These are phyloP conservation scores for Glomus cerebriforme DNA, from an alignment of 192 early-diverging fungal genomes.

Conservation along the genomic window DNA sequence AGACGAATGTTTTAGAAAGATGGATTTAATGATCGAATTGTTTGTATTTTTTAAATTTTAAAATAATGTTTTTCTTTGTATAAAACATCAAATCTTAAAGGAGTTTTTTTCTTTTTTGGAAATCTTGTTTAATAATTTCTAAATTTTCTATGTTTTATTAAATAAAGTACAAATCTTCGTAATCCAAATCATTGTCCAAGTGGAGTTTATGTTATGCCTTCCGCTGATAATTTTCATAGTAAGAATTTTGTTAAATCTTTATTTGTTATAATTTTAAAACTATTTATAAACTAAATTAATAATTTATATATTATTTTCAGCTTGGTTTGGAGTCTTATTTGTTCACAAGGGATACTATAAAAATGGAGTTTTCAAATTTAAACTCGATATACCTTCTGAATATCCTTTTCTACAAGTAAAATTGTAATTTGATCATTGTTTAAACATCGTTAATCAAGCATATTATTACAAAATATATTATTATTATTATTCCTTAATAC, in stretches of 20 bases:
- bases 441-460: background rate
- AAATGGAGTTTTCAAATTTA: slow-evolving; percentile 87
- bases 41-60: background rate
- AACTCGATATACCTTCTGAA: slow-evolving; percentile 72
- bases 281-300: background rate
- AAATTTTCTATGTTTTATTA: too few relatives aligned
- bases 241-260: slow-evolving; percentile 22
- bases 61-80: background rate
- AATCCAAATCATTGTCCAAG: slow-evolving; percentile 81
- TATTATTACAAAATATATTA: background rate
- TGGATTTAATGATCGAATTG: slow-evolving; percentile 37
- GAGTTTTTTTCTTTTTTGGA: too few relatives aligned
- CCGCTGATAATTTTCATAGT: slow-evolving; percentile 65
- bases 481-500: background rate
- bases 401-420: slow-evolving; percentile 59
- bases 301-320: slow-evolving; percentile 36
- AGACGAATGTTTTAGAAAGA: slow-evolving; percentile 27
- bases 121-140: too few relatives aligned
- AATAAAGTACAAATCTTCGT: slow-evolving; percentile 66
- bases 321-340: slow-evolving; percentile 86
- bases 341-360: slow-evolving; percentile 89
- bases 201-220: slow-evolving; percentile 87
- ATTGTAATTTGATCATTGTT: background rate
- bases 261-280: background rate
- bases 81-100: background rate